Percentiles rank a stretch among this genome's conserved stretches.
Evolutionary conservation across 1,284 basidiomycete genomes (phyloP).

Genomic region (Xerocomus amazonicus): DNA sequence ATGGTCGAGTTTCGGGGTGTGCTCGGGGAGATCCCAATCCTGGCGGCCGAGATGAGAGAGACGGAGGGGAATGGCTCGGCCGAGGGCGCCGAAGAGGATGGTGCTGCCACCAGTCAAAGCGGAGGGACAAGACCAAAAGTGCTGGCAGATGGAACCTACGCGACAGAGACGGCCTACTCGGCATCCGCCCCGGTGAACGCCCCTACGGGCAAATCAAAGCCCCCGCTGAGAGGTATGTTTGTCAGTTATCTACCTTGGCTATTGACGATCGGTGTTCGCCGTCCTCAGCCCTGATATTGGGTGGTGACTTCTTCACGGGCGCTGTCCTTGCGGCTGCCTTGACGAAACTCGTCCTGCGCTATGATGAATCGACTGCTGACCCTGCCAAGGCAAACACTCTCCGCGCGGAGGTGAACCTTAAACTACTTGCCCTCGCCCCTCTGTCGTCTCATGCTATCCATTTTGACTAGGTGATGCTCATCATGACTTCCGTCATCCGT

Average conservation of each 20-base stretch:
- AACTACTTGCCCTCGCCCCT: too few species aligned
- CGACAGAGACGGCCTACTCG: constrained; percentile 91
- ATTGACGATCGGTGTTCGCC: neutral
- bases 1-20: constrained; percentile 86
- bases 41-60: constrained; percentile 86
- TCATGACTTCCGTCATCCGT: constrained; percentile 96
- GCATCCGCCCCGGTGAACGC: constrained; percentile 63
- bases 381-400: constrained; percentile 64
- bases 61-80: constrained; percentile 48
- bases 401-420: constrained; percentile 70
- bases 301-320: constrained; percentile 97
- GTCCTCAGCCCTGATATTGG: constrained; percentile 73
- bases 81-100: constrained; percentile 41
- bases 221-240: constrained; percentile 73
- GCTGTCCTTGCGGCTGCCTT: constrained; percentile 86
- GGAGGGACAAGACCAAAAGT: constrained; percentile 57
- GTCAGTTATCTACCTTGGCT: neutral
- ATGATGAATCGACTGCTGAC: constrained; percentile 62
- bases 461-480: constrained; percentile 78
- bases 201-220: constrained; percentile 87
- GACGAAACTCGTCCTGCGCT: constrained; percentile 90
- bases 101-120: constrained; percentile 37
- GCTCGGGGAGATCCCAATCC: constrained; percentile 93
- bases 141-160: constrained; percentile 96
- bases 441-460: neutral